Base-by-base conservation (phyloP, 164 flowering plant genomes). In the Tinospora cordifolia region DNA sequence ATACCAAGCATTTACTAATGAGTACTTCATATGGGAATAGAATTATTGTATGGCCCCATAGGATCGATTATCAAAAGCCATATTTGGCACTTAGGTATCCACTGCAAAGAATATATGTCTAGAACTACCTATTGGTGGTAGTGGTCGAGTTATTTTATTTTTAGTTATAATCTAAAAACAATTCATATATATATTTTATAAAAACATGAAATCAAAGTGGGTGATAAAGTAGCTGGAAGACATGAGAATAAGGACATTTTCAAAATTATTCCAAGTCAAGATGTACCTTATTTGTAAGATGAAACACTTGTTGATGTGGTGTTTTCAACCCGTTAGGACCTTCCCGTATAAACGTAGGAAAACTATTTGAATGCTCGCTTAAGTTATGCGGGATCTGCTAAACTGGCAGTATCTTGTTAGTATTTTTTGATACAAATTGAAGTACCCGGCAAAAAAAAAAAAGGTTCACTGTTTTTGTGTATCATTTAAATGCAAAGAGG, bases 141-240 rank as follows among this genome's bases (percentile, higher is more conserved):
- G 57, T 13, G 57, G 57, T 49, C 17, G 40, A 63, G 17, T 63
- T 63, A 63, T 63, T 63, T 6, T 39, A 11, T 1, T 63, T 63
- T n/a, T 3, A 63, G 17, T 30, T 63, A 63, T 27, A 63, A 63
- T 63, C 66, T n/a, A 30, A n/a, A 63, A 65, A n/a, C 25, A 19
- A 65, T 47, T 49, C 22, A 17, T 67, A 62, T 67, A 67, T 67
- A 67, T 67, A 67, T 67, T 67, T 67, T 36, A 67, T 26, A 44
- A 19, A 67, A 49, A 67, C 36, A 38, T 67, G 69, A 67, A 67
- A 67, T 44, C 34, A 67, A 67, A 44, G 6, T 3, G 27, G 60
- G 59, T 47, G 38, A 47, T 47, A 51, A 47, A 26, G 62, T 49
- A 47, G 60, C 39, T n/a, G n/a, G n/a, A n/a, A n/a, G n/a, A n/a